phyloP scores from a whole-genome alignment of 1,284 basidiomycete species.

The Rhizopogon parksii region DNA sequence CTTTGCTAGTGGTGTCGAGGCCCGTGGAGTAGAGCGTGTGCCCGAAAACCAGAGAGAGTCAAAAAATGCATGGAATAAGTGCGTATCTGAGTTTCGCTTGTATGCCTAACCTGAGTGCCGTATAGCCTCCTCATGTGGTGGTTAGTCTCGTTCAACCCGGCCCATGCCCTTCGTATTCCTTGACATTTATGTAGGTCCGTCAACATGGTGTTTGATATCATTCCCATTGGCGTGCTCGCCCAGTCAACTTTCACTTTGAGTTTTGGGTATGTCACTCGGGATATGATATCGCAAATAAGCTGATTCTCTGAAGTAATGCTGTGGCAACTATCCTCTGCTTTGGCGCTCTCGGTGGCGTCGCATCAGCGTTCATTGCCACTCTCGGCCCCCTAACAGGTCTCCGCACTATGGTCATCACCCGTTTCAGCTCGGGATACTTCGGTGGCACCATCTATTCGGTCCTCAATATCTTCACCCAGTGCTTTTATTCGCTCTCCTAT shows the following conservation, averaged over 20 bases:
- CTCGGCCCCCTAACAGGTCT: slow-evolving; percentile 58
- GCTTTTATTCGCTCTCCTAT: slow-evolving; percentile 9
- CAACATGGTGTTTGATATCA: slow-evolving; percentile 44
- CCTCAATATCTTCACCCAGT: slow-evolving; percentile 54
- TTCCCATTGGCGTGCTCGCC: slow-evolving; percentile 52
- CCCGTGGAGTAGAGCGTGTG: slow-evolving; percentile 45
- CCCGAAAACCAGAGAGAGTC: slow-evolving; percentile 41
- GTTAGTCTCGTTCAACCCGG: slow-evolving; percentile 19
- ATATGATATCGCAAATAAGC: background rate
- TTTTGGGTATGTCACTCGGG: slow-evolving; percentile 31
- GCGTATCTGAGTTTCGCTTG: background rate
- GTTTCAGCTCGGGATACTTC: slow-evolving; percentile 52
- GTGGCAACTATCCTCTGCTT: slow-evolving; percentile 41
- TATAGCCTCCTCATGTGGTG: slow-evolving; percentile 44
- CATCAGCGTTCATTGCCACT: slow-evolving; percentile 47
- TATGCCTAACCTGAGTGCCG: slow-evolving; percentile 14
- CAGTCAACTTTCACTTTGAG: slow-evolving; percentile 48
- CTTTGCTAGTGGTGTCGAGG: slow-evolving; percentile 42
- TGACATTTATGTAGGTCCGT: slow-evolving; percentile 32
- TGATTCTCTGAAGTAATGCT: slow-evolving; percentile 29
- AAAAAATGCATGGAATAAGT: slow-evolving; percentile 47
- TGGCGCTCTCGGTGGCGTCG: slow-evolving; percentile 33
- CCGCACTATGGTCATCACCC: slow-evolving; percentile 52
- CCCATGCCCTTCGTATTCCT: background rate
- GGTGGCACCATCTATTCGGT: slow-evolving; percentile 52